A percentile compares a stretch with the other conserved stretches of the same genome.
phyloP scores from a whole-genome alignment of 2,329 filamentous ascomycete species.

The Sarocladiaceae sp. region DNA sequence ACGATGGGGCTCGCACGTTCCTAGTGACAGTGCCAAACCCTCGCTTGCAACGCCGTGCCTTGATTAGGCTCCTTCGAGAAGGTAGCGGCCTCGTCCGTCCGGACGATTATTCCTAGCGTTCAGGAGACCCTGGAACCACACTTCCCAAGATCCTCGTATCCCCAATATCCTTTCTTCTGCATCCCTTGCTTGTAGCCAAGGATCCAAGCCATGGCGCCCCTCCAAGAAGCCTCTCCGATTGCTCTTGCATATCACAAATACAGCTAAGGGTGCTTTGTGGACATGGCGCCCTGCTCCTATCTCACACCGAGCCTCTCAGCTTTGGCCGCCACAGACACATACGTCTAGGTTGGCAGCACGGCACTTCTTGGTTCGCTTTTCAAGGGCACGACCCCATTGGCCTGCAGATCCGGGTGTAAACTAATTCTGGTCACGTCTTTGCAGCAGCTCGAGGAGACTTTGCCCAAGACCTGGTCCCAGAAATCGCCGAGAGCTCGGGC shows the following conservation, averaged over 20 bases:
- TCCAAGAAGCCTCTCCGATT: not conserved
- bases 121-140: not conserved
- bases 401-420: too few relatives aligned
- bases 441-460: not conserved
- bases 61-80: not conserved
- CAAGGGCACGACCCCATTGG: too few relatives aligned
- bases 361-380: too few relatives aligned
- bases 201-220: not conserved
- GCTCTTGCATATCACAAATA: not conserved
- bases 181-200: not conserved
- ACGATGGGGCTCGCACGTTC: not conserved
- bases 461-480: not conserved
- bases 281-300: too few relatives aligned
- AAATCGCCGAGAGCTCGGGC: not conserved
- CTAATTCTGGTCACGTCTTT: too few relatives aligned
- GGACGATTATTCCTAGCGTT: slow-evolving; percentile 7
- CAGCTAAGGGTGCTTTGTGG: too few relatives aligned
- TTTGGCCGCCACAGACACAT: not conserved
- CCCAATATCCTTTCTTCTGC: not conserved
- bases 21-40: not conserved
- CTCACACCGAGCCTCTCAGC: not conserved
- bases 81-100: not conserved
- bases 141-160: slow-evolving; percentile 8
- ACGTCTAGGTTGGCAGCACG: not conserved
- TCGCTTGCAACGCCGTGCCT: not conserved